These are phyloP conservation scores for Ganoderma lucidum DNA, from an alignment of 1,284 basidiomycete genomes.

Conservation along the genomic window DNA sequence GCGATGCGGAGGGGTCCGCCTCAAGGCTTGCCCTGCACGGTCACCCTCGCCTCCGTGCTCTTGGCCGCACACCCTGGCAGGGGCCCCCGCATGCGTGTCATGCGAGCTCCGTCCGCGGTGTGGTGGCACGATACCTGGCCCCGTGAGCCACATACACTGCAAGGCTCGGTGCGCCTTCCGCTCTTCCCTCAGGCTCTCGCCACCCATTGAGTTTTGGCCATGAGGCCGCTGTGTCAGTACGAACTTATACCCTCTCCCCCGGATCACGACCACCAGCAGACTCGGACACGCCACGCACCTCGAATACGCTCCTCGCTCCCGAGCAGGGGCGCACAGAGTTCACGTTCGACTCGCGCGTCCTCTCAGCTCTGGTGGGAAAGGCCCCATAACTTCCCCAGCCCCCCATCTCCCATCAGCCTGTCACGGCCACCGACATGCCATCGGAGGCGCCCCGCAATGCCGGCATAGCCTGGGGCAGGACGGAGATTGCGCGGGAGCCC, in stretches of 20 bases:
- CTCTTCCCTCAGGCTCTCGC: background rate
- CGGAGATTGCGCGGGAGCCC: background rate
- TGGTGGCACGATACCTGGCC: conserved; percentile 1
- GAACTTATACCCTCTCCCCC: background rate
- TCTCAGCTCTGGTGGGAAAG: background rate
- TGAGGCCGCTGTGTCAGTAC: background rate
- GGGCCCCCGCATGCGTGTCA: background rate
- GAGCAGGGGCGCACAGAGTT: background rate
- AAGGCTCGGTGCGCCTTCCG: background rate
- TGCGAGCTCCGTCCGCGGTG: background rate
- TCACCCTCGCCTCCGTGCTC: background rate
- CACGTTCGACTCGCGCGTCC: background rate
- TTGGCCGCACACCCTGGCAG: background rate
- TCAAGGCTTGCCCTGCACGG: background rate
- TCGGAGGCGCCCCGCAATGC: conserved; percentile 6
- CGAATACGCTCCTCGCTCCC: background rate
- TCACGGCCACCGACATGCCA: background rate
- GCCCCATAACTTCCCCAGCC: background rate
- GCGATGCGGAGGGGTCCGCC: background rate
- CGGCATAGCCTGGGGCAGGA: background rate
- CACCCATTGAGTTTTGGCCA: background rate
- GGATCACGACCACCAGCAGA: background rate
- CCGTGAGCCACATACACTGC: background rate
- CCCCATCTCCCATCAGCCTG: conserved; percentile 1
- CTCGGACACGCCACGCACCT: background rate